Conservation (phyloP, 805 yeast genomes). For the Torulaspora quercuum region DNA sequence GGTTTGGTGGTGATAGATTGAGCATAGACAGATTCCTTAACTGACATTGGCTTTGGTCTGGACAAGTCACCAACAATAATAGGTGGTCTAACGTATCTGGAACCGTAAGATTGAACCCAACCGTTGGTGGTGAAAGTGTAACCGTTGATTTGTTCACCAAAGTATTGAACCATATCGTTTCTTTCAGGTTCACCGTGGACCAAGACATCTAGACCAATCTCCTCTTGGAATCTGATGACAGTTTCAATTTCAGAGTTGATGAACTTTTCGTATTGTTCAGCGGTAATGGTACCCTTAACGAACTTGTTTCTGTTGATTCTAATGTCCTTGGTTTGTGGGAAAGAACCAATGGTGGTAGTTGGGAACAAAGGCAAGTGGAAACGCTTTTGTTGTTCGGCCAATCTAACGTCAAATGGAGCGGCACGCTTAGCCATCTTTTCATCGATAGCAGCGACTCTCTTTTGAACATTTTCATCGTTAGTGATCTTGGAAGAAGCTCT, state of each 20-base stretch:
- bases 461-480: conserved; percentile 85
- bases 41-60: conserved; percentile 98
- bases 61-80: conserved; percentile 98
- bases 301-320: conserved; percentile 98
- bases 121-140: conserved; percentile 98
- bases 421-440: conserved; percentile 78
- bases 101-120: conserved; percentile 99
- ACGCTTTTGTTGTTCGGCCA: conserved; percentile 77
- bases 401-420: conserved; percentile 82
- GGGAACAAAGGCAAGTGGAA: conserved; percentile 98
- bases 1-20: conserved; percentile 94
- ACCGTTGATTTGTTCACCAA: conserved; percentile 98
- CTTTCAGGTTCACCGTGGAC: conserved; percentile 99
- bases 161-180: conserved; percentile 99
- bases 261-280: conserved; percentile 93
- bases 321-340: conserved; percentile 99
- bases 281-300: conserved; percentile 92
- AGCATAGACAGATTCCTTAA: conserved; percentile 98
- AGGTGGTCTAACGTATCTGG: conserved; percentile 99
- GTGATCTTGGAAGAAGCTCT: conserved; percentile 86
- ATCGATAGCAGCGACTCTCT: conserved; percentile 75
- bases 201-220: conserved; percentile 94
- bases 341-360: conserved; percentile 99
- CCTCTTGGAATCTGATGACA: conserved; percentile 99
- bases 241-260: conserved; percentile 94